These are phyloP conservation scores for Ceratobasidium sp. DNA, from an alignment of 1,284 basidiomycete genomes.

Conservation along the genomic window DNA sequence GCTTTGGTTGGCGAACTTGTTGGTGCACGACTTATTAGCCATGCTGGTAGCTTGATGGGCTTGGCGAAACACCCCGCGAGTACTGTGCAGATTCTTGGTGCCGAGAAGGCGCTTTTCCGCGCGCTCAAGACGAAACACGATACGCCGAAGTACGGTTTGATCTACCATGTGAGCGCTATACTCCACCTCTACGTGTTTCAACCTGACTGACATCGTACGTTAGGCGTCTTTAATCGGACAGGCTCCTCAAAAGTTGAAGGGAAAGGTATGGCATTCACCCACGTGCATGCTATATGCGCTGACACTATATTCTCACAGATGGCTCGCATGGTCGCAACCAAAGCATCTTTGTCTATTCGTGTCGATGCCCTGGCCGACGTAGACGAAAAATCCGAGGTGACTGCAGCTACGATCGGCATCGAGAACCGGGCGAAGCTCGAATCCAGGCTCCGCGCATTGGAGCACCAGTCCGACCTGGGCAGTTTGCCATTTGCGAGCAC, in stretches of 20 bases:
- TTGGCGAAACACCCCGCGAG: slow-evolving; percentile 97
- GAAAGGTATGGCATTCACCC: slow-evolving; percentile 72
- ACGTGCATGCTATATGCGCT: neutral
- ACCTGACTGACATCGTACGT: slow-evolving; percentile 26
- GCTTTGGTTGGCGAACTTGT: slow-evolving; percentile 97
- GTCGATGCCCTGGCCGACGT: slow-evolving; percentile 95
- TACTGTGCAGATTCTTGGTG: slow-evolving; percentile 97
- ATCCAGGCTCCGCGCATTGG: slow-evolving; percentile 88
- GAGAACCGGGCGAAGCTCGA: slow-evolving; percentile 96
- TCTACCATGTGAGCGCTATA: slow-evolving; percentile 81
- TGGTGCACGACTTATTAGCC: slow-evolving; percentile 94
- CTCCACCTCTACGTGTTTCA: slow-evolving; percentile 26
- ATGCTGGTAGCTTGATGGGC: slow-evolving; percentile 93
- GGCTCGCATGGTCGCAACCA: slow-evolving; percentile 99
- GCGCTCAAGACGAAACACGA: slow-evolving; percentile 99
- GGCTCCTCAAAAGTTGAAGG: slow-evolving; percentile 98
- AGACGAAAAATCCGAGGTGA: slow-evolving; percentile 86
- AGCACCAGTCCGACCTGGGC: slow-evolving; percentile 80
- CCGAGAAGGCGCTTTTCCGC: slow-evolving; percentile 98
- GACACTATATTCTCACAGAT: slow-evolving; percentile 64
- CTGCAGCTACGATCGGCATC: slow-evolving; percentile 86
- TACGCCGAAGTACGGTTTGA: slow-evolving; percentile 97
- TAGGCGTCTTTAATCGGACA: slow-evolving; percentile 95
- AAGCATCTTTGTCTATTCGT: slow-evolving; percentile 95
- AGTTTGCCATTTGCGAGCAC: slow-evolving; percentile 64